Conservation (phyloP, 2,329 filamentous ascomycete species). For the Penicillium sp. region DNA sequence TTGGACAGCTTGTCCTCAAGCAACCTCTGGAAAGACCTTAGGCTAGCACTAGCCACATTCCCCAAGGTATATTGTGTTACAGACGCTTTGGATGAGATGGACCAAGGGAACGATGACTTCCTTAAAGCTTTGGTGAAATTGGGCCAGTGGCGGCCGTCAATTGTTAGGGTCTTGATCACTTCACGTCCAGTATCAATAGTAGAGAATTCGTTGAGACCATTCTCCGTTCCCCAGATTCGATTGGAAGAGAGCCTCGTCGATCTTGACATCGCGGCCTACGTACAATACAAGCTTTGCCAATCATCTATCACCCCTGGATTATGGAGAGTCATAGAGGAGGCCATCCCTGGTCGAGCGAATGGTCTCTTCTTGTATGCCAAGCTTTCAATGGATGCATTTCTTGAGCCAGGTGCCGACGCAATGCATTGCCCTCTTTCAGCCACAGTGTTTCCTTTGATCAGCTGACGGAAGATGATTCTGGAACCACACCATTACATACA, state of each 20-base stretch:
- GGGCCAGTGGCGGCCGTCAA: conserved; percentile 31
- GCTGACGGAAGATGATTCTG: background rate
- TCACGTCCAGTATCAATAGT: conserved; percentile 36
- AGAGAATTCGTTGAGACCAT: background rate
- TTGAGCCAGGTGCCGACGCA: conserved; percentile 1
- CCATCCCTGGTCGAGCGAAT: conserved; percentile 17
- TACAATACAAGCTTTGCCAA: conserved; percentile 10
- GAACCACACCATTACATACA: conserved; percentile 2
- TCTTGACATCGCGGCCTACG: conserved; percentile 17
- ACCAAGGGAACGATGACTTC: conserved; percentile 38
- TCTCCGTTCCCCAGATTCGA: conserved; percentile 11
- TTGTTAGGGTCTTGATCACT: conserved; percentile 46
- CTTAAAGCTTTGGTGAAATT: conserved; percentile 35
- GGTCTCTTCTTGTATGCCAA: conserved; percentile 21
- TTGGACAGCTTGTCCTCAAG: conserved; percentile 1
- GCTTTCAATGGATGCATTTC: conserved; percentile 17
- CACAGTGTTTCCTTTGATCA: too few species aligned
- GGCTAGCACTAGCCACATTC: conserved; percentile 4
- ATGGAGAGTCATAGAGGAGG: conserved; percentile 12
- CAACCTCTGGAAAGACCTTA: conserved; percentile 15
- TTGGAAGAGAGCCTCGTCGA: conserved; percentile 8
- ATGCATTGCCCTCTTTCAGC: too few species aligned
- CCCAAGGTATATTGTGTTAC: conserved; percentile 39
- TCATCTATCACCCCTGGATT: conserved; percentile 6
- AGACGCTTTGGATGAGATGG: conserved; percentile 52